These are phyloP conservation scores for Babjeviella inositovora DNA, from an alignment of 805 yeast genomes.

Conservation along the genomic window DNA sequence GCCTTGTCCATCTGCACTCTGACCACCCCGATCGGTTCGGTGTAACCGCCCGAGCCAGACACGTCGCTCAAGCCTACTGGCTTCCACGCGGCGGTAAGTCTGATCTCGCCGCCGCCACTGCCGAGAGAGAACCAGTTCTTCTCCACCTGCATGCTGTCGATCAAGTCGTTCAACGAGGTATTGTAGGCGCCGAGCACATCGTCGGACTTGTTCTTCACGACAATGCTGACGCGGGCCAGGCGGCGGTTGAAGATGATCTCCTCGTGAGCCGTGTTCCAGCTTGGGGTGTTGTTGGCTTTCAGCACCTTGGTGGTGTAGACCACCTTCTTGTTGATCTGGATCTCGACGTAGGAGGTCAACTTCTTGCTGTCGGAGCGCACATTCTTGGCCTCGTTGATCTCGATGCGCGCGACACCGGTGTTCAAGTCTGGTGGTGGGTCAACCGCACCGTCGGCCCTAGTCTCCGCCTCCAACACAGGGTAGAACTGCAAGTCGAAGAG, in stretches of 20 bases:
- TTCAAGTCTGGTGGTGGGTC: constrained; percentile 85
- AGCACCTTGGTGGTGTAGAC: constrained; percentile 39
- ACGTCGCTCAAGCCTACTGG: constrained; percentile 64
- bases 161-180: constrained; percentile 41
- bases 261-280: constrained; percentile 49
- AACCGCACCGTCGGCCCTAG: constrained; percentile 65
- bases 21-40: constrained; percentile 89
- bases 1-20: constrained; percentile 63
- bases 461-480: constrained; percentile 52
- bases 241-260: constrained; percentile 59
- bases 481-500: constrained; percentile 55
- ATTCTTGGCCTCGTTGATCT: constrained; percentile 47
- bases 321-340: constrained; percentile 46
- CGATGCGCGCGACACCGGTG: constrained; percentile 77
- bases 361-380: constrained; percentile 17
- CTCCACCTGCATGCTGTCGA: constrained; percentile 68
- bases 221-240: constrained; percentile 48
- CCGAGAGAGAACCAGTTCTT: constrained; percentile 63
- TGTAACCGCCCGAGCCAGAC: constrained; percentile 62
- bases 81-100: constrained; percentile 64
- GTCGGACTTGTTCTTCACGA: constrained; percentile 46
- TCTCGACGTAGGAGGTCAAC: constrained; percentile 52
- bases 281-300: constrained; percentile 50
- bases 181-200: constrained; percentile 43
- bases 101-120: constrained; percentile 57